A percentile compares a stretch with the other conserved stretches of the same genome.
Conservation (phyloP, 306 rosid genomes). For the Glycine soja region DNA sequence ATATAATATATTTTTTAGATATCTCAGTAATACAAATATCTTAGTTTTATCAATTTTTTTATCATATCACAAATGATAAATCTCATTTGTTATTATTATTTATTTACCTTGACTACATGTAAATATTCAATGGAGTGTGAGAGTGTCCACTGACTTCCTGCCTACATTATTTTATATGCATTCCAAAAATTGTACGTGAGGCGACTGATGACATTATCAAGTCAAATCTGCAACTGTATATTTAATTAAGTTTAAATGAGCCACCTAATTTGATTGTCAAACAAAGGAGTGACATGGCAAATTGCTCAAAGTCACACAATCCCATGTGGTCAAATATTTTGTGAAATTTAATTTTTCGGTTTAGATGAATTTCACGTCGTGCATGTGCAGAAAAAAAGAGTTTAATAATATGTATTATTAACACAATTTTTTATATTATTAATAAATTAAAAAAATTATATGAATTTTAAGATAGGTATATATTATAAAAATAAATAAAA, state of each 20-base stretch:
- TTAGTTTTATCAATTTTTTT: no score
- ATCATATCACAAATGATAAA: not conserved
- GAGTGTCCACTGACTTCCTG: not conserved
- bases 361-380: no score
- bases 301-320: conserved; percentile 4
- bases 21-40: no score
- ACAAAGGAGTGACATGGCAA: not conserved
- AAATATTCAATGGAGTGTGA: not conserved
- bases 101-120: not conserved
- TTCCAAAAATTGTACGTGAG: not conserved
- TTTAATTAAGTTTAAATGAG: conserved; percentile 36
- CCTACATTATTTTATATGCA: not conserved
- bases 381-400: no score
- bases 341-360: not conserved
- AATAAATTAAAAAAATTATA: no score
- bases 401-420: no score
- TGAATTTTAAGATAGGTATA: no score
- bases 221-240: conserved; percentile 21
- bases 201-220: not conserved
- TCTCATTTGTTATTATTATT: not conserved
- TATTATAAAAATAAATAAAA: no score
- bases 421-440: no score
- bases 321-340: not conserved
- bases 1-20: no score
- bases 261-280: conserved; percentile 55